Conservation (phyloP, 2,329 filamentous ascomycete species). For the Ophiobolus disseminans region DNA sequence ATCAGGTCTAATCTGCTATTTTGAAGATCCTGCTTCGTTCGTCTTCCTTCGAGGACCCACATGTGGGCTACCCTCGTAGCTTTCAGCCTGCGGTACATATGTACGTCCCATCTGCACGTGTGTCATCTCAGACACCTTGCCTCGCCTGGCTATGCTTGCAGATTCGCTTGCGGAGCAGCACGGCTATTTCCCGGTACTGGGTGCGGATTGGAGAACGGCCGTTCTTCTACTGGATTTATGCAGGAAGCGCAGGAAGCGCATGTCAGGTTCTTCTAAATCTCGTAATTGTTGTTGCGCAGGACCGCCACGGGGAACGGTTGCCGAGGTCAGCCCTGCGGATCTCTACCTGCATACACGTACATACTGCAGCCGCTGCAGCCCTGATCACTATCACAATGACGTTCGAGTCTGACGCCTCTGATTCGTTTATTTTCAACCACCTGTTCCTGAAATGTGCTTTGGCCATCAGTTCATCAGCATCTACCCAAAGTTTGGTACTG, state of each 20-base stretch:
- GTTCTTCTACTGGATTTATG: slow-evolving; percentile 18
- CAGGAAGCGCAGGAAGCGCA: slow-evolving; percentile 13
- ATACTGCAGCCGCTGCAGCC: slow-evolving; percentile 36
- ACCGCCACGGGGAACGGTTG: slow-evolving; percentile 31
- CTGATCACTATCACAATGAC: slow-evolving; percentile 35
- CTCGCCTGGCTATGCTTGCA: slow-evolving; percentile 24
- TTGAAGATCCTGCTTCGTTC: no score
- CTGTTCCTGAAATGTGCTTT: slow-evolving; percentile 36
- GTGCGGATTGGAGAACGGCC: slow-evolving; percentile 1
- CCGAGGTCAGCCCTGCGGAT: slow-evolving; percentile 38
- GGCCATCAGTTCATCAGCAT: slow-evolving; percentile 34
- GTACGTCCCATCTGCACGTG: slow-evolving; percentile 13
- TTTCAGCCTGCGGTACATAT: no score
- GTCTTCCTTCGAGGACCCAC: no score
- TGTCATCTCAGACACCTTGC: slow-evolving; percentile 34
- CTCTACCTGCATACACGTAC: slow-evolving; percentile 26
- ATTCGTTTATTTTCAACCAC: no score
- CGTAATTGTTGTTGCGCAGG: slow-evolving; percentile 2
- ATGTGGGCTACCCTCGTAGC: no score
- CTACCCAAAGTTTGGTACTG: slow-evolving; percentile 13
- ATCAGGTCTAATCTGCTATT: no score
- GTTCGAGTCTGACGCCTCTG: no score
- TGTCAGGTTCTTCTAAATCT: slow-evolving; percentile 5
- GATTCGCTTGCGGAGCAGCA: slow-evolving; percentile 21
- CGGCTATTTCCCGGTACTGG: slow-evolving; percentile 9